These are phyloP conservation scores for Adansonia rubrostipa DNA, from an alignment of 441 rosid species.

Conservation along the genomic window DNA sequence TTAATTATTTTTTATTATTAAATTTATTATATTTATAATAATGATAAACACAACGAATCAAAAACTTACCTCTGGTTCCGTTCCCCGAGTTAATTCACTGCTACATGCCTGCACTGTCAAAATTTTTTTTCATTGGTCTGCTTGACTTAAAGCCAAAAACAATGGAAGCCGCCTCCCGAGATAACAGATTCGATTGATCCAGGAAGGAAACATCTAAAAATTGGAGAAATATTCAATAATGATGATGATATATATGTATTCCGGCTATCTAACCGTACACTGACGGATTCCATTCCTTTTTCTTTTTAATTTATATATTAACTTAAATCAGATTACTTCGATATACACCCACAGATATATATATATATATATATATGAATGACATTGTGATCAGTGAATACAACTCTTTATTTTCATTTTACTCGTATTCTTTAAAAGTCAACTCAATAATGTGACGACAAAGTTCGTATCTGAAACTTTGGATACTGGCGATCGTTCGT, in stretches of 20 bases:
- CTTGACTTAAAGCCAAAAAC: not conserved
- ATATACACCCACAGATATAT: too few relatives aligned
- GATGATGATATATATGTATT: not conserved
- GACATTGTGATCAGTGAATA: not conserved
- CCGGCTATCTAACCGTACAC: not conserved
- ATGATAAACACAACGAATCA: too few relatives aligned
- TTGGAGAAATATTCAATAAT: not conserved
- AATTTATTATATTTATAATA: too few relatives aligned
- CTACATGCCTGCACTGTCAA: not conserved
- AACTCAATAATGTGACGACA: constrained; percentile 26
- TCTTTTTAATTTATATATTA: too few relatives aligned
- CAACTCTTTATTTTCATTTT: not conserved
- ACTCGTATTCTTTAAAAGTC: constrained; percentile 6
- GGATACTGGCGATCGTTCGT: not conserved
- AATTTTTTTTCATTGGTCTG: not conserved
- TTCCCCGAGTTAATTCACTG: not conserved
- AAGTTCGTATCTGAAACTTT: constrained; percentile 23
- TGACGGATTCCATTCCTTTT: not conserved
- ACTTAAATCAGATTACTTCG: too few relatives aligned
- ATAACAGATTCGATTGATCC: not conserved
- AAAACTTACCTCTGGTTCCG: too few relatives aligned
- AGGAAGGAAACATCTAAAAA: not conserved
- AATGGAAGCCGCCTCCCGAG: not conserved
- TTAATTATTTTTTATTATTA: too few relatives aligned
- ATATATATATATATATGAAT: too few relatives aligned